Evolutionary conservation across 2,329 filamentous ascomycete genomes (phyloP).

Genomic region (Diaporthe citri): DNA sequence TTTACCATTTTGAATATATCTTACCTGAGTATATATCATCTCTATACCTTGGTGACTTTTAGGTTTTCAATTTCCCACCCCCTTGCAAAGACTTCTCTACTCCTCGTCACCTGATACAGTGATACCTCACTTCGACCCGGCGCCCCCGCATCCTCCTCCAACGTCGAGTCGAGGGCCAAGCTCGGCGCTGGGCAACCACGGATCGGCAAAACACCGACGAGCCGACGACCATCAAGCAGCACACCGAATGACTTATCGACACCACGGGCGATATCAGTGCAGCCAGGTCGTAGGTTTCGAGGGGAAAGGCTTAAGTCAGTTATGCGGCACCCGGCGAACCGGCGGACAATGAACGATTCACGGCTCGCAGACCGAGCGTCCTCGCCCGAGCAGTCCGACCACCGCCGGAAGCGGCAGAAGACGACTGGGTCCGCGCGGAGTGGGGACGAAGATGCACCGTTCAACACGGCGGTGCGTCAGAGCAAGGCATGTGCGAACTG

Average conservation of each 20-base stretch:
- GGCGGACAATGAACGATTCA: neutral
- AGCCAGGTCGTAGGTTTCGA: neutral
- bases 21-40: no score
- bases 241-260: neutral
- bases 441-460: neutral
- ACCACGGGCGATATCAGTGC: neutral
- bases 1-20: no score
- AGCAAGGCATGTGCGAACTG: constrained; percentile 3
- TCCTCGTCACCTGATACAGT: no score
- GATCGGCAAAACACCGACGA: constrained; percentile 16
- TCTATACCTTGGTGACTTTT: no score
- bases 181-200: neutral
- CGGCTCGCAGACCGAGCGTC: neutral
- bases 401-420: constrained; percentile 14
- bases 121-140: neutral
- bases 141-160: neutral
- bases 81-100: no score
- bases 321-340: neutral
- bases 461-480: neutral
- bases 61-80: no score
- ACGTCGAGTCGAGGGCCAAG: neutral
- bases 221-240: neutral
- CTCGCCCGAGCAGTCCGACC: constrained; percentile 10
- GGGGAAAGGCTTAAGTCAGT: neutral
- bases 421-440: neutral